These are phyloP conservation scores for Corymbia calophylla DNA, from an alignment of 441 rosid genomes.

Conservation along the genomic window DNA sequence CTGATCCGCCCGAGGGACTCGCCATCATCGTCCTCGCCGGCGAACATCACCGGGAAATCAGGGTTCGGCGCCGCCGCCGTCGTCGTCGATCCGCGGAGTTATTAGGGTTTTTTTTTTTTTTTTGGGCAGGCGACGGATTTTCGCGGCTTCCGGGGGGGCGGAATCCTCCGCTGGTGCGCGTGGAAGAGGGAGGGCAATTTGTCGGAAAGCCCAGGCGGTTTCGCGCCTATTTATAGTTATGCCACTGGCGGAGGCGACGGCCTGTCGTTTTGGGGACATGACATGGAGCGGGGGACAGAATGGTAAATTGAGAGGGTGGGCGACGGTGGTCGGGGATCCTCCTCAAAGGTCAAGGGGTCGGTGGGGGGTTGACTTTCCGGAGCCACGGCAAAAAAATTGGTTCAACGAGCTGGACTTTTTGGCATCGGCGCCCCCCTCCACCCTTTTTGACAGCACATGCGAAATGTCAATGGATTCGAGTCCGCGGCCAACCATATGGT, in stretches of 20 bases:
- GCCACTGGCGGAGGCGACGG: background rate
- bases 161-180: background rate
- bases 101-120: background rate
- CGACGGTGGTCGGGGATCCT: background rate
- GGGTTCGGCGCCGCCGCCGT: background rate
- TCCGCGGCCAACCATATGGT: background rate
- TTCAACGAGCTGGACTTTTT: background rate
- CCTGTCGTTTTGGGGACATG: background rate
- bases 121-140: background rate
- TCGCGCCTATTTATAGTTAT: background rate
- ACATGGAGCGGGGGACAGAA: background rate
- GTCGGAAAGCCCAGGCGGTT: background rate
- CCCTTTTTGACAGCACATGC: background rate
- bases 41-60: conserved; percentile 5
- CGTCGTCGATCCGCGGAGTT: background rate
- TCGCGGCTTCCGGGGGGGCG: background rate
- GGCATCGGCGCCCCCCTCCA: background rate
- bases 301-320: background rate
- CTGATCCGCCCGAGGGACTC: background rate
- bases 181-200: background rate
- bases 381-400: background rate
- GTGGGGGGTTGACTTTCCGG: background rate
- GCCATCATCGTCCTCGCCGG: background rate
- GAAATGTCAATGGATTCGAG: background rate
- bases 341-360: background rate